Conservation (phyloP, 495 filamentous ascomycete genomes). For the Trichoderma virens region DNA sequence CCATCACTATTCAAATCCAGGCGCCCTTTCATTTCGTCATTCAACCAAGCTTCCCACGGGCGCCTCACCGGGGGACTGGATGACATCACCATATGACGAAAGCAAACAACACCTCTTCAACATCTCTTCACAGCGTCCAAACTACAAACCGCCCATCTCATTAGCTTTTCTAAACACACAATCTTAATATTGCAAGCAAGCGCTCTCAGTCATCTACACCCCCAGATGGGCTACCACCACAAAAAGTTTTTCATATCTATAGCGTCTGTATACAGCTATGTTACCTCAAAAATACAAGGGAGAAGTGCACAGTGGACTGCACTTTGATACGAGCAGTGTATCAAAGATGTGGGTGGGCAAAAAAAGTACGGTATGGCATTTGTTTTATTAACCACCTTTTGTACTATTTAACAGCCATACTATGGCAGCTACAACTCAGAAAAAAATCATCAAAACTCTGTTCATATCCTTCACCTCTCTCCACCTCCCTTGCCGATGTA, state of each 20-base stretch:
- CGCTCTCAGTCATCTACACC: not conserved
- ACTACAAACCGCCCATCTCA: not conserved
- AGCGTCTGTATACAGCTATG: not conserved
- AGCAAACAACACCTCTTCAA: not conserved
- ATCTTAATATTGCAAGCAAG: constrained; percentile 5
- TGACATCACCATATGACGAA: not conserved
- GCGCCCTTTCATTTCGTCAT: not conserved
- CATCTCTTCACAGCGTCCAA: not conserved
- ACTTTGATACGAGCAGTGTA: not conserved
- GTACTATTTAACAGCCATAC: not conserved
- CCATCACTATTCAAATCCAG: no score
- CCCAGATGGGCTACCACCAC: not conserved
- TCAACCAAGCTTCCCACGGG: no score
- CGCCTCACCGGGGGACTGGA: not conserved
- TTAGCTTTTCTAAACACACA: not conserved
- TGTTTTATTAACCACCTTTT: not conserved
- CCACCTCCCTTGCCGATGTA: not conserved
- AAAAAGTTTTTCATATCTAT: not conserved
- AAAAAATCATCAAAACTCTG: not conserved
- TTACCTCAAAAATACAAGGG: not conserved
- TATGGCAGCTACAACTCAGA: not conserved
- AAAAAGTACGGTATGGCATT: not conserved
- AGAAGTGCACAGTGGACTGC: not conserved
- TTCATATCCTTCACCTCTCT: not conserved
- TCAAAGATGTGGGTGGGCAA: not conserved